Conservation (phyloP, 371 early-diverging fungal species). For the Polyrhizophydium stewartii region DNA sequence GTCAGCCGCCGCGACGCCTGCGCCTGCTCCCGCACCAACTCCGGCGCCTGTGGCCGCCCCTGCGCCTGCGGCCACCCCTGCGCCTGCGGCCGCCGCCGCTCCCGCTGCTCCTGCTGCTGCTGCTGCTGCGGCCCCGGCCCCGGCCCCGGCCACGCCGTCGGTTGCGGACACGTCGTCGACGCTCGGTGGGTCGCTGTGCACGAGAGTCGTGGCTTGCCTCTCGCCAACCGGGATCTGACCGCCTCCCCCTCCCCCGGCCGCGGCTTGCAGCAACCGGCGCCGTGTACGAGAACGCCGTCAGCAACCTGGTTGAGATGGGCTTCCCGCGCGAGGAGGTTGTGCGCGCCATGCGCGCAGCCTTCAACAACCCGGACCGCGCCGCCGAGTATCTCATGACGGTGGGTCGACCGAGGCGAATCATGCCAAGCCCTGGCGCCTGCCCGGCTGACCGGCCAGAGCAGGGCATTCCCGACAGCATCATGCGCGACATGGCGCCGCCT, state of each 20-base stretch:
- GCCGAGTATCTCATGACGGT: conserved; percentile 93
- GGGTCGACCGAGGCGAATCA: conserved; percentile 16
- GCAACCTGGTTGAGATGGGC: conserved; percentile 93
- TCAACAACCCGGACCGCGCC: conserved; percentile 95
- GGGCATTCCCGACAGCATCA: conserved; percentile 52
- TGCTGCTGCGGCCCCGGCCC: conserved; percentile 14
- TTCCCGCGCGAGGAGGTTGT: conserved; percentile 83
- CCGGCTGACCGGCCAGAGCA: conserved; percentile 9
- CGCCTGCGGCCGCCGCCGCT: conserved; percentile 22
- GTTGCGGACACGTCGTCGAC: neutral
- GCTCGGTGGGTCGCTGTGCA: neutral
- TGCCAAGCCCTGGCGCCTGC: too few species aligned
- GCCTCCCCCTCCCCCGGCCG: neutral
- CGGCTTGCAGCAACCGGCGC: conserved; percentile 29
- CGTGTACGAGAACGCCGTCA: conserved; percentile 65
- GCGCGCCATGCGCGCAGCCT: conserved; percentile 91
- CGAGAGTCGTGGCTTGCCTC: neutral
- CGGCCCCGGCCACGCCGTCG: conserved; percentile 28
- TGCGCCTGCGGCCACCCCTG: conserved; percentile 25
- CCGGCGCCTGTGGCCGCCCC: conserved; percentile 27
- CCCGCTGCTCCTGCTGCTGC: conserved; percentile 21
- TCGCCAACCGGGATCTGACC: neutral
- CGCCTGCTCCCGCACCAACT: conserved; percentile 19
- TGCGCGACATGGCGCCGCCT: conserved; percentile 19
- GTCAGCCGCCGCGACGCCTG: conserved; percentile 30